Conservation (phyloP, 768 basidiomycete genomes). For the Kwoniella dendrophila region DNA sequence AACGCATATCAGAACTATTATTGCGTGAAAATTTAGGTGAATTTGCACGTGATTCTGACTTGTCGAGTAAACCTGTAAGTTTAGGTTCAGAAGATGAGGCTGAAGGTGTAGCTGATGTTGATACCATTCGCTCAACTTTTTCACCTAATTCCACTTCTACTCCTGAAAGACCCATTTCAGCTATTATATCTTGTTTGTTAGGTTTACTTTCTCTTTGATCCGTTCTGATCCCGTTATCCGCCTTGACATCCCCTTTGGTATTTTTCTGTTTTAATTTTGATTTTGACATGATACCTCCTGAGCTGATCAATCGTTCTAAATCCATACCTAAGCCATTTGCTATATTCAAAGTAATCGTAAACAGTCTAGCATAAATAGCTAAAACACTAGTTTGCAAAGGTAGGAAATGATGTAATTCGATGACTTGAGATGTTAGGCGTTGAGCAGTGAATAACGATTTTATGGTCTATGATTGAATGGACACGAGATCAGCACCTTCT, state of each 20-base stretch:
- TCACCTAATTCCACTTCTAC: conserved; percentile 13
- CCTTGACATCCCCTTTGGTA: not conserved
- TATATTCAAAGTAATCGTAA: conserved; percentile 29
- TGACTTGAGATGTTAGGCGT: conserved; percentile 24
- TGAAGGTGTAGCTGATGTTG: not conserved
- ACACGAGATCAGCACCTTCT: not conserved
- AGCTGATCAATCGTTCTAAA: conserved; percentile 2
- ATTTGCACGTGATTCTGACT: no score
- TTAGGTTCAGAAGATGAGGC: not conserved
- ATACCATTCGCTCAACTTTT: not conserved
- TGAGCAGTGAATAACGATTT: conserved; percentile 20
- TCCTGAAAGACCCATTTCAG: not conserved
- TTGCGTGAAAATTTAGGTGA: no score
- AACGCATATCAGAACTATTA: no score
- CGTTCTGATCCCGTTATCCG: not conserved
- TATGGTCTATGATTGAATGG: conserved; percentile 7
- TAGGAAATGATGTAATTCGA: conserved; percentile 42
- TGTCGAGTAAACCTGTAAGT: not conserved
- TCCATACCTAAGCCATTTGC: conserved; percentile 15
- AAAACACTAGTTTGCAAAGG: conserved; percentile 36
- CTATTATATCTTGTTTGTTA: not conserved
- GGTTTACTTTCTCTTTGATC: no score
- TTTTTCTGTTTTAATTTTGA: not conserved
- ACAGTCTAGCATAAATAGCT: conserved; percentile 38
- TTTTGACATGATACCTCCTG: not conserved